Evolutionary conservation across 2,329 filamentous ascomycete genomes (phyloP).

Genomic region (Amesomyces nigricolor): DNA sequence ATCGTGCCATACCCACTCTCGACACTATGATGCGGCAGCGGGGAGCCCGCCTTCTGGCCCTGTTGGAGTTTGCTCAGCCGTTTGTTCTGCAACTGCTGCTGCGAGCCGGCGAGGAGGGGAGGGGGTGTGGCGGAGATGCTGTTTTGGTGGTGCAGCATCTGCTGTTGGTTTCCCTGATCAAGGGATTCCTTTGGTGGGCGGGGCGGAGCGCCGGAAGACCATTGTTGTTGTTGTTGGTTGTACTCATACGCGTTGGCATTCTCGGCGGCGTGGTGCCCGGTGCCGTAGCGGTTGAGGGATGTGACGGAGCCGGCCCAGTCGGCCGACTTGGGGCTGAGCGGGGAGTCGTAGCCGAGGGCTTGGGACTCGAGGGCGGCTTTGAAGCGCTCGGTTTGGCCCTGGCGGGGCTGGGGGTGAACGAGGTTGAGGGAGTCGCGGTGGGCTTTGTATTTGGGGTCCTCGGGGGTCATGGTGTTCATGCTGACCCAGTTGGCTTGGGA

Average conservation of each 20-base stretch:
- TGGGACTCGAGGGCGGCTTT: conserved; percentile 68
- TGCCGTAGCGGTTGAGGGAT: conserved; percentile 48
- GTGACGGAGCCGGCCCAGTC: conserved; percentile 59
- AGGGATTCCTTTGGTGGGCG: conserved; percentile 60
- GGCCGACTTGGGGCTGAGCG: conserved; percentile 54
- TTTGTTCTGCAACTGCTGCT: conserved; percentile 46
- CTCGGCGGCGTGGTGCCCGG: conserved; percentile 33
- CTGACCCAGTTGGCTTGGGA: conserved; percentile 27
- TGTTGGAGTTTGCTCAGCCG: conserved; percentile 29
- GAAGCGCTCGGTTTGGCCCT: conserved; percentile 67
- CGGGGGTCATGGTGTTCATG: conserved; percentile 46
- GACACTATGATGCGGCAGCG: conserved; percentile 50
- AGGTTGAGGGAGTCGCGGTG: conserved; percentile 76
- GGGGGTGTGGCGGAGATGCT: background rate
- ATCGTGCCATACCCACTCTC: conserved; percentile 50
- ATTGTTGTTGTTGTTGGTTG: conserved; percentile 41
- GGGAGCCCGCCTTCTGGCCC: conserved; percentile 23
- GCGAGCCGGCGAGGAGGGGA: conserved; percentile 38
- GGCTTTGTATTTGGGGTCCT: conserved; percentile 75
- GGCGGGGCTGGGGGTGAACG: conserved; percentile 72
- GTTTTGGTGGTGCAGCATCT: conserved; percentile 12
- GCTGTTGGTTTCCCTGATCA: conserved; percentile 28
- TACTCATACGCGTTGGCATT: conserved; percentile 44
- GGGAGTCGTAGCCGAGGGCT: conserved; percentile 60
- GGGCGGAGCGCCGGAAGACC: conserved; percentile 45